Evolutionary conservation across 352 stramenopile genomes (phyloP), one percentile per base, ranked within the genome.

Genomic region (Phytophthora ramorum): DNA sequence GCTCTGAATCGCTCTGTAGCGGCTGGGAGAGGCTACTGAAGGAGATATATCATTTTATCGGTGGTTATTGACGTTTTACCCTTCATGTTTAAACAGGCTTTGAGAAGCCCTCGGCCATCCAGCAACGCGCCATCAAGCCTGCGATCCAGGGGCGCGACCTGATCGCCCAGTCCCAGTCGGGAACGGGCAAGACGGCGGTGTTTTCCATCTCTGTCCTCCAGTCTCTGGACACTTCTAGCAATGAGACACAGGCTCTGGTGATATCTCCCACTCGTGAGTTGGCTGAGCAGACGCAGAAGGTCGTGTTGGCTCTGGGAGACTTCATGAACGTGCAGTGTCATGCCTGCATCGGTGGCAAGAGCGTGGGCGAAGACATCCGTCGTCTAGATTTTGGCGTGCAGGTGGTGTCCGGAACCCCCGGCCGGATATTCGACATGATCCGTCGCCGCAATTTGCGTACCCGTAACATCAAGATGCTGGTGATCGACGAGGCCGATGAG

Each of bases 281-380:
- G 22, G 97, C 96, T 0, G 94, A 99, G 78, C 97, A 99, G 77
- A 99, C 94, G 22, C 91, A 99, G 75, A 98, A 98, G 70, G 97
- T 99, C 3, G 74, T 99, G 24, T 66, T 97, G 20, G 85, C 96
- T 16, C 73, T 99, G 16, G 96, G 97, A 41, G 97, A 99, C 74
- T 99, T 97, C 81, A 98, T 99, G 95, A 98, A 98, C 79, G 97
- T 98, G 38, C 92, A 97, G 67, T 98, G 93, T 69, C 96, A 98
- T 73, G 91, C 95, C 13, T 98, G 96, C 71, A 99, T 99, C 70
- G 96, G 96, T 44, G 97, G 97, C 26, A 99, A 98, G 65, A 96
- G 80, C 59, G 85, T 99, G 48, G 92, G 85, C 26, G 89, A 98
- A 50, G 97, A 99, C 78, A 97, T 99, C 55, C 92, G 97, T 37